Conservation (phyloP, 805 yeast genomes). For the Saturnispora gosingensis region DNA sequence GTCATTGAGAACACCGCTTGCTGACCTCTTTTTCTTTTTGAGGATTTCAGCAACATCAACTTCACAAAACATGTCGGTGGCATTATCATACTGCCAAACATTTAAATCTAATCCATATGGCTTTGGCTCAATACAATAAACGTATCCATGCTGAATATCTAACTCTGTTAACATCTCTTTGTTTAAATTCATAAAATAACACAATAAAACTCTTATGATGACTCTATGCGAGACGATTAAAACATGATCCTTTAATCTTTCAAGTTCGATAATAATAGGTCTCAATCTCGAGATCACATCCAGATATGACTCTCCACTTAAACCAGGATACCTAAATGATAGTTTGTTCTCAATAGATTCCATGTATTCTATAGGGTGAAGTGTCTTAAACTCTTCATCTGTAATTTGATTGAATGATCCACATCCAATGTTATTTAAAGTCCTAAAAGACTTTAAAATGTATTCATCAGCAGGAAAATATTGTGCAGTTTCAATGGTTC, state of each 20-base stretch:
- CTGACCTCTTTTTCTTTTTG: conserved; percentile 27
- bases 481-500: conserved; percentile 27
- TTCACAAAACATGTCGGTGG: conserved; percentile 28
- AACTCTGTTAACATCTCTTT: conserved; percentile 31
- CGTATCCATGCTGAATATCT: conserved; percentile 29
- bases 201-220: conserved; percentile 27
- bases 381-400: conserved; percentile 23
- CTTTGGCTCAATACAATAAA: conserved; percentile 31
- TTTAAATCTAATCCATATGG: conserved; percentile 31
- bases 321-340: conserved; percentile 29
- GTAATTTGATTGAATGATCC: conserved; percentile 27
- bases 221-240: conserved; percentile 29
- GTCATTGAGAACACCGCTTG: conserved; percentile 16
- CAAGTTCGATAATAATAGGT: conserved; percentile 30
- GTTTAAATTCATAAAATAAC: conserved; percentile 30
- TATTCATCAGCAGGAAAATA: conserved; percentile 25
- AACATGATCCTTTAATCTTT: conserved; percentile 28
- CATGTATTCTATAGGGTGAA: conserved; percentile 22
- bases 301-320: conserved; percentile 31
- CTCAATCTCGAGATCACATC: conserved; percentile 29
- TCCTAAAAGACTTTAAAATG: conserved; percentile 25
- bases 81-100: conserved; percentile 30
- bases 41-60: conserved; percentile 31
- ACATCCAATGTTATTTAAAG: conserved; percentile 29
- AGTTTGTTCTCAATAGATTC: conserved; percentile 25